Evolutionary conservation across 768 basidiomycete genomes (phyloP).

Genomic region (Amylocystis lapponica): DNA sequence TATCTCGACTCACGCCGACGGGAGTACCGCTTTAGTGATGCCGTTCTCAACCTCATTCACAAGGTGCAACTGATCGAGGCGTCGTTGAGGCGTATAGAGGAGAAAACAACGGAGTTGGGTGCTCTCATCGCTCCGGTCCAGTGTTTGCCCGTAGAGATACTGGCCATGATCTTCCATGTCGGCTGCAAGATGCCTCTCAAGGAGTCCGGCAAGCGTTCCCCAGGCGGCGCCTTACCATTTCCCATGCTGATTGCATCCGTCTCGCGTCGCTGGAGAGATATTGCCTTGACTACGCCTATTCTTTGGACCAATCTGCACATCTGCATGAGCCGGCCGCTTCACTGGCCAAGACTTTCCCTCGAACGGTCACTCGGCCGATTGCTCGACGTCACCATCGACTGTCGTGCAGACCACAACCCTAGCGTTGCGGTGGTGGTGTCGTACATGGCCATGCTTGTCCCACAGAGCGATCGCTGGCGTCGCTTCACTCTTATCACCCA

Average conservation of each 20-base stretch:
- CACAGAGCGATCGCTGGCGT: constrained; percentile 15
- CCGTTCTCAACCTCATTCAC: constrained; percentile 7
- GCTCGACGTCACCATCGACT: constrained; percentile 18
- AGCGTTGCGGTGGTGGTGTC: constrained; percentile 9
- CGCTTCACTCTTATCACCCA: constrained; percentile 14
- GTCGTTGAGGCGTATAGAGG: constrained; percentile 15
- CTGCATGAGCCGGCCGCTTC: constrained; percentile 10
- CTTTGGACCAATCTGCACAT: constrained; percentile 18
- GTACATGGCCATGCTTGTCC: constrained; percentile 9
- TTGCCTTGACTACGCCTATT: constrained; percentile 12
- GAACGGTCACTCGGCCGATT: constrained; percentile 9
- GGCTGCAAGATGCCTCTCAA: constrained; percentile 6
- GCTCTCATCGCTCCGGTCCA: constrained; percentile 18
- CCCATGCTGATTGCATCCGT: constrained; percentile 17
- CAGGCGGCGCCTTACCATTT: constrained; percentile 11
- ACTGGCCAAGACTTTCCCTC: constrained; percentile 13
- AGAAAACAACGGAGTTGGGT: constrained; percentile 15
- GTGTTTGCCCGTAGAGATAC: constrained; percentile 16
- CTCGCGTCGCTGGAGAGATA: constrained; percentile 17
- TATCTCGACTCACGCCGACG: too few species aligned
- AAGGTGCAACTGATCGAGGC: constrained; percentile 16
- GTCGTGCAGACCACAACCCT: constrained; percentile 9
- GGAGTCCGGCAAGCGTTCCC: too few species aligned
- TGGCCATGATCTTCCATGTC: constrained; percentile 15
- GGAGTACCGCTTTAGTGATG: too few species aligned